Evolutionary conservation across 2,329 filamentous ascomycete species (phyloP).

Genomic region (Grosmannia clavigera): DNA sequence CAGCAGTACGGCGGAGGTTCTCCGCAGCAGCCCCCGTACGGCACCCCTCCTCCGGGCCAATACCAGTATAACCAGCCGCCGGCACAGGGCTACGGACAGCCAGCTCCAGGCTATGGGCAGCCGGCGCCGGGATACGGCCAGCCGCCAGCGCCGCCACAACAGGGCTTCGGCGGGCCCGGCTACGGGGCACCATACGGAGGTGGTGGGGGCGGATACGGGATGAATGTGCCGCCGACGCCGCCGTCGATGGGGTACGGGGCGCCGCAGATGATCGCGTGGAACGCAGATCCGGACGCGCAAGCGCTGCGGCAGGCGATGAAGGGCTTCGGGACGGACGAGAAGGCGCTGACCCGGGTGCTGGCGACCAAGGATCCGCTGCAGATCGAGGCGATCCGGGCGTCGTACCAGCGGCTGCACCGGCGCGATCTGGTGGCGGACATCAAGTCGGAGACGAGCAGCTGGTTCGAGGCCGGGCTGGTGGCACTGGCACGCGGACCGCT

Average conservation of each 20-base stretch:
- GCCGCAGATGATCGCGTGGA: slow-evolving; percentile 55
- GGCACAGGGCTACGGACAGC: not conserved
- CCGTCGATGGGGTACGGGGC: slow-evolving; percentile 66
- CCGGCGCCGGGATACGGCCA: slow-evolving; percentile 13
- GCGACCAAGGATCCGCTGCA: slow-evolving; percentile 67
- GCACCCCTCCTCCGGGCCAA: slow-evolving; percentile 19
- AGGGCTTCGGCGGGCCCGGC: slow-evolving; percentile 10
- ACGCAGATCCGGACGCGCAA: slow-evolving; percentile 57
- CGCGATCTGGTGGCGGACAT: slow-evolving; percentile 66
- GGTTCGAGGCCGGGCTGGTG: slow-evolving; percentile 63
- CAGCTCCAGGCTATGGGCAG: not conserved
- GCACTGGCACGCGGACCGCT: slow-evolving; percentile 70
- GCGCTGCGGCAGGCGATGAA: slow-evolving; percentile 76
- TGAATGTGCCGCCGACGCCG: slow-evolving; percentile 38
- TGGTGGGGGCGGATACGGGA: slow-evolving; percentile 11
- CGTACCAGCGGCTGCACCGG: slow-evolving; percentile 52
- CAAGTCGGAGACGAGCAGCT: slow-evolving; percentile 61
- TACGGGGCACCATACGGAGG: slow-evolving; percentile 23
- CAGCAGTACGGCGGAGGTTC: slow-evolving; percentile 20
- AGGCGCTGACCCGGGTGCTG: slow-evolving; percentile 57
- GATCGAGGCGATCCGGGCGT: slow-evolving; percentile 52
- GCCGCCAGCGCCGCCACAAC: slow-evolving; percentile 2
- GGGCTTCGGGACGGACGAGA: slow-evolving; percentile 79
- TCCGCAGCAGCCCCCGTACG: slow-evolving; percentile 17
- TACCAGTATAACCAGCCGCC: not conserved